Evolutionary conservation across 257 asterid genomes (phyloP), one percentile per base, ranked within the genome.

Genomic region (Solanum sejunctum): DNA sequence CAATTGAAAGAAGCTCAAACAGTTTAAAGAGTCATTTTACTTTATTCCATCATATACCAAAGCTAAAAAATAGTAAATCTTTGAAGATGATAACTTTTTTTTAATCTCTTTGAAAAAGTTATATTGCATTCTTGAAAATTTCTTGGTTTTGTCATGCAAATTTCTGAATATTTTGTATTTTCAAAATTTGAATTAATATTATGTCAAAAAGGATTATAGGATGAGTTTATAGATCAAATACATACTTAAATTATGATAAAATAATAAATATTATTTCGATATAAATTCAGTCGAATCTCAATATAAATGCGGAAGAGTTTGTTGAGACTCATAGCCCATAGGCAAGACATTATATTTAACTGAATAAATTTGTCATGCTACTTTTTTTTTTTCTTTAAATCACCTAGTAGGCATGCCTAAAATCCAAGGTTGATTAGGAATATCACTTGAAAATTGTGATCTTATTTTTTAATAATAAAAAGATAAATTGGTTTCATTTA

Each of bases 251-350:
- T 47, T 47, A 4, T 47, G 5, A 3, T 49, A 4, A 5, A 49
- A 0, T 10, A 1, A 4, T n/a, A n/a, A n/a, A 7, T 21, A 60
- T 60, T n/a, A 0, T 20, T 57, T 0, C 2, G 12, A 23, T 0
- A 2, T 11, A 1, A 63, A 63, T 23, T 5, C 5, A 57, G 4
- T 57, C 23, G 2, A 20, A 58, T 6, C 3, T 20, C 28, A 20
- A 9, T 9, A 58, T 1, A 1, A 20, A 57, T 18, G 20, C 0
- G 1, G 4, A 57, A 47, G 10, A 47, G 51, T 10, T 47, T 47
- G 10, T 47, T 52, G 20, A 5, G 57, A 52, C 57, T 52, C 56
- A 52, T 12, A 15, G 57, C 8, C 57, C 18, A 52, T 52, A 16
- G 10, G n/a, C 3, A 55, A 15, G 60, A 12, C 10, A 23, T 23